Evolutionary conservation across 768 basidiomycete genomes (phyloP).

Genomic region (Tricholoma matsutake): DNA sequence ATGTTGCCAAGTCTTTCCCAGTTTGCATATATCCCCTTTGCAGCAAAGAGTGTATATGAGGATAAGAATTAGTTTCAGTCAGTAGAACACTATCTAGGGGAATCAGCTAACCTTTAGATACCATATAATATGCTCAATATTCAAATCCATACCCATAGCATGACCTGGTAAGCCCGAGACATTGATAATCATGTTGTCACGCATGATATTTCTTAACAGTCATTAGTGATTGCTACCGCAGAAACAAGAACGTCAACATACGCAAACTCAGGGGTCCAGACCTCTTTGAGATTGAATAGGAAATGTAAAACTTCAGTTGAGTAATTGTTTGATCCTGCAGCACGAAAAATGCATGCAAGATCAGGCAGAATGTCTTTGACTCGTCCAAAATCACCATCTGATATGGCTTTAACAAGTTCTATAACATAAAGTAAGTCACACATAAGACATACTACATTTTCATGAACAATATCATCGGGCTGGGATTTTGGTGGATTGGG

Average conservation of each 20-base stretch:
- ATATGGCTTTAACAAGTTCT: too few relatives aligned
- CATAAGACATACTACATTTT: too few relatives aligned
- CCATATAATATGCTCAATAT: constrained; percentile 36
- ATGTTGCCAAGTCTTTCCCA: constrained; percentile 26
- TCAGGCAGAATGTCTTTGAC: too few relatives aligned
- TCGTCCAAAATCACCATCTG: too few relatives aligned
- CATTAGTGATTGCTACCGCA: background rate
- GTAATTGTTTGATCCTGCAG: constrained; percentile 31
- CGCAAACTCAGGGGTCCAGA: constrained; percentile 18
- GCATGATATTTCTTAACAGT: constrained; percentile 30
- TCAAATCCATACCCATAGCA: constrained; percentile 32
- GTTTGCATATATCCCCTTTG: constrained; percentile 27
- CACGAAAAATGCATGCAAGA: constrained; percentile 16
- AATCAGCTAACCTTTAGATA: constrained; percentile 26
- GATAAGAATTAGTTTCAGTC: too few relatives aligned
- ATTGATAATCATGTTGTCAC: constrained; percentile 34
- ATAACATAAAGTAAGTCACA: too few relatives aligned
- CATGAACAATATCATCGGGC: constrained; percentile 4
- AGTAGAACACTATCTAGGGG: too few relatives aligned
- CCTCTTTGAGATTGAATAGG: constrained; percentile 21
- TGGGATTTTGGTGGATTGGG: constrained; percentile 20
- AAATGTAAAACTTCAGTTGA: constrained; percentile 28
- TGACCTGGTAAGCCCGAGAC: constrained; percentile 12
- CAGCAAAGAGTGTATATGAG: constrained; percentile 20
- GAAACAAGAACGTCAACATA: constrained; percentile 3